Evolutionary conservation across 805 yeast species (phyloP), one percentile per base, ranked within the genome.

Genomic region (Candida adriatica): DNA sequence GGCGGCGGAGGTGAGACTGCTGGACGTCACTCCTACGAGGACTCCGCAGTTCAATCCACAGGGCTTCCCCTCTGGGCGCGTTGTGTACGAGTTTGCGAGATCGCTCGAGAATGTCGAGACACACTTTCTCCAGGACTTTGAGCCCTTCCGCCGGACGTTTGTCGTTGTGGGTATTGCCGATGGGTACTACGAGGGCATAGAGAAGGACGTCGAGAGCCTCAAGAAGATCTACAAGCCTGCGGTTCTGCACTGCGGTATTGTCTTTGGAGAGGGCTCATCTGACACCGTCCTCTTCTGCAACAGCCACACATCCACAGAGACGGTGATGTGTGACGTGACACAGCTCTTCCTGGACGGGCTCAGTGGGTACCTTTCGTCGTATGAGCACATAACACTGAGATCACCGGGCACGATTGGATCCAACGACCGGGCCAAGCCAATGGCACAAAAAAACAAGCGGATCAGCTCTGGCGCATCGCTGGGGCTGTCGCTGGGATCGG

Each of bases 131-230:
- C 84, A 81, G 44, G 97, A 90, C 55, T 75, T 90, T 41, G 96
- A 92, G 57, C 95, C 96, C 1, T 86, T 72, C 56, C 60, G 96
- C 31, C 85, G 86, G 49, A 74, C 82, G 0, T 73, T 85, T 44
- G 65, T 79, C 6, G 75, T 79, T 5, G 51, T 75, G 27, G 80
- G 76, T 4, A 42, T 75, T 16, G 50, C 51, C 1, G 55, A 53
- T 35, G 26, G 25, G 11, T 14, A 6, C 6, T 29, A 26, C 16
- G 28, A 32, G 1, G 38, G 35, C 5, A 34, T 59, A n/a, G 45
- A 45, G 3, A 42, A 42, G 1, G 53, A 59, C 26, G 40, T 70
- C 26, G 46, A 41, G 1, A 50, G 55, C n/a, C 60, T 87, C 30
- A 63, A 61, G 29, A 59, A 56, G 28, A 38, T 43, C 10, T 70